These are phyloP conservation scores for Fusarium dimerum DNA, from an alignment of 2,329 filamentous ascomycete species.

Conservation along the genomic window DNA sequence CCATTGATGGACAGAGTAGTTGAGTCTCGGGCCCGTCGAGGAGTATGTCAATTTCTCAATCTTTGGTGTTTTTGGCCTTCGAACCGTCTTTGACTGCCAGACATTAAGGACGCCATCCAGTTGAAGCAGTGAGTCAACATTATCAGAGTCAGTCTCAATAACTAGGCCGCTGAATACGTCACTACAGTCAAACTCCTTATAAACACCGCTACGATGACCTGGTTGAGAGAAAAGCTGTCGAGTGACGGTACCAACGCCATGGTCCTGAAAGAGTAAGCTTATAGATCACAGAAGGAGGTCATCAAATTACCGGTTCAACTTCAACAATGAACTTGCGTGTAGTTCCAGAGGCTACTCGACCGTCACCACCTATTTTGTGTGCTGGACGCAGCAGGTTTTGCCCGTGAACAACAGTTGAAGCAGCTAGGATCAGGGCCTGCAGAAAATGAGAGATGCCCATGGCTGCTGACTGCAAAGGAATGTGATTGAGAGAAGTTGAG, in stretches of 20 bases:
- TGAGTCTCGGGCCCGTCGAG: conserved; percentile 18
- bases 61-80: conserved; percentile 12
- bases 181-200: conserved; percentile 35
- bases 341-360: conserved; percentile 5
- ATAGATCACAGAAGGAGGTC: neutral
- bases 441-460: conserved; percentile 23
- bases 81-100: conserved; percentile 36
- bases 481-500: neutral
- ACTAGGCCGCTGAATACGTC: conserved; percentile 39
- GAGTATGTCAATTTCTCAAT: conserved; percentile 10
- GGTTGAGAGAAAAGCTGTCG: conserved; percentile 23
- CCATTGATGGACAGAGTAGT: conserved; percentile 40
- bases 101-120: conserved; percentile 39
- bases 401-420: conserved; percentile 9
- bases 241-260: conserved; percentile 17
- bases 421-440: conserved; percentile 9
- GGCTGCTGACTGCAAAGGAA: neutral
- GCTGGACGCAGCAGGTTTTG: conserved; percentile 2
- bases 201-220: conserved; percentile 16
- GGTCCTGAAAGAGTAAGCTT: conserved; percentile 19
- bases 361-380: neutral
- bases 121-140: conserved; percentile 33
- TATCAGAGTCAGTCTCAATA: conserved; percentile 34
- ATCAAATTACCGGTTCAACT: conserved; percentile 25
- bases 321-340: conserved; percentile 29